Percentiles rank a stretch among this genome's conserved stretches.
Conservation (phyloP, 805 yeast genomes). For the Diddensiella santjacobensis region DNA sequence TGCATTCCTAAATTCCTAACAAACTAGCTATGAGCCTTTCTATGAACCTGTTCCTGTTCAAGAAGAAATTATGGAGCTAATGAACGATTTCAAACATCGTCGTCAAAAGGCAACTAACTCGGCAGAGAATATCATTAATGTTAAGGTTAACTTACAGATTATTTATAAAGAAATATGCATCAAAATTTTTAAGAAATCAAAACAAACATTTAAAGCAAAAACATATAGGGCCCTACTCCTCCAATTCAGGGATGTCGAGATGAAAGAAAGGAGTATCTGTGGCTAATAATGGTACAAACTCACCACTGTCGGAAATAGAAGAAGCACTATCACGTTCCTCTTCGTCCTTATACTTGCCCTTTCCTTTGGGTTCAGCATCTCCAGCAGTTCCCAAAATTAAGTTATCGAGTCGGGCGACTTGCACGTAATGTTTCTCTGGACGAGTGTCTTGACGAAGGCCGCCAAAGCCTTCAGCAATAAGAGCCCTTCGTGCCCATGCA, state of each 20-base stretch:
- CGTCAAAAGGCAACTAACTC: no score
- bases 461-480: constrained; percentile 77
- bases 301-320: constrained; percentile 32
- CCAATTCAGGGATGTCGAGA: constrained; percentile 60
- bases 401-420: constrained; percentile 15
- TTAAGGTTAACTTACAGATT: neutral
- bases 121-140: neutral
- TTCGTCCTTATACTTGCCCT: constrained; percentile 19
- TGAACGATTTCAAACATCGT: no score
- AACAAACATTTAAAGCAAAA: constrained; percentile 5
- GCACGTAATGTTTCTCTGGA: constrained; percentile 20
- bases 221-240: constrained; percentile 4
- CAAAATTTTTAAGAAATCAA: neutral
- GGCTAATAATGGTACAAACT: constrained; percentile 51
- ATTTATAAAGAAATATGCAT: neutral
- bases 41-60: no score
- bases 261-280: constrained; percentile 77
- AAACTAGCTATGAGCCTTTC: no score
- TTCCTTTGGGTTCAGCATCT: constrained; percentile 10
- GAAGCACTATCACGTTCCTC: constrained; percentile 20
- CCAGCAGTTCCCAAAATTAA: constrained; percentile 19
- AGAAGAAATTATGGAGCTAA: no score
- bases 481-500: constrained; percentile 81
- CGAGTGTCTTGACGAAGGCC: constrained; percentile 40
- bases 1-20: no score